Evolutionary conservation across 371 early-diverging fungal species (phyloP).

Genomic region (Mucor piriformis): DNA sequence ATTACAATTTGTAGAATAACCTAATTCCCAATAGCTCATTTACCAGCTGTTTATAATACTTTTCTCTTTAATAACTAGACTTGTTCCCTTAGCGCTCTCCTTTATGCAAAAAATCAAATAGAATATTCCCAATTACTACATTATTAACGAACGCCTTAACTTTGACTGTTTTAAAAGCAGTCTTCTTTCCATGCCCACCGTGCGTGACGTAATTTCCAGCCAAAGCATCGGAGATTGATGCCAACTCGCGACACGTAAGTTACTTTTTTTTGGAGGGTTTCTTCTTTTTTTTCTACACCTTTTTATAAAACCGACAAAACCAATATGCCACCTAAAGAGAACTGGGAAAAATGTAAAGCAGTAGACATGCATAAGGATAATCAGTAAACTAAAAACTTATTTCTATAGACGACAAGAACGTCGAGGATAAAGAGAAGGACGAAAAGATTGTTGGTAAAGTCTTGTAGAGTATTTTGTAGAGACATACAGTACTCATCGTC

Average conservation of each 20-base stretch:
- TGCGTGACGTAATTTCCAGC: slow-evolving; percentile 12
- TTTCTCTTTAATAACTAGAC: too few relatives aligned
- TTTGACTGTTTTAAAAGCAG: too few relatives aligned
- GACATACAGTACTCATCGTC: neutral
- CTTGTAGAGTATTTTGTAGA: too few relatives aligned
- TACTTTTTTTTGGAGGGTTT: slow-evolving; percentile 4
- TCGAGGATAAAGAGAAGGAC: slow-evolving; percentile 74
- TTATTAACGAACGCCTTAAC: too few relatives aligned
- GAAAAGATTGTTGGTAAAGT: slow-evolving; percentile 90
- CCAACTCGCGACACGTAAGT: slow-evolving; percentile 22
- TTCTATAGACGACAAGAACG: slow-evolving; percentile 73
- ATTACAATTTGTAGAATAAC: too few relatives aligned
- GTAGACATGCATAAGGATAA: neutral
- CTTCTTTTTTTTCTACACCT: slow-evolving; percentile 2
- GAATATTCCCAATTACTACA: too few relatives aligned
- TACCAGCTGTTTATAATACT: too few relatives aligned
- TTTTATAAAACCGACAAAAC: neutral
- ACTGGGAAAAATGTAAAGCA: slow-evolving; percentile 96
- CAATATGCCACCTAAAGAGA: slow-evolving; percentile 36
- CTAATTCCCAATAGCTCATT: too few relatives aligned
- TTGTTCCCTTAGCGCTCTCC: too few relatives aligned
- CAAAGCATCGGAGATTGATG: slow-evolving; percentile 6
- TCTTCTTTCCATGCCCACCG: too few relatives aligned
- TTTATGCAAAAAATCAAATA: too few relatives aligned
- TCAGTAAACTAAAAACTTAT: neutral